Evolutionary conservation across 371 early-diverging fungal genomes (phyloP).

Genomic region (Pancytospora epiphaga): DNA sequence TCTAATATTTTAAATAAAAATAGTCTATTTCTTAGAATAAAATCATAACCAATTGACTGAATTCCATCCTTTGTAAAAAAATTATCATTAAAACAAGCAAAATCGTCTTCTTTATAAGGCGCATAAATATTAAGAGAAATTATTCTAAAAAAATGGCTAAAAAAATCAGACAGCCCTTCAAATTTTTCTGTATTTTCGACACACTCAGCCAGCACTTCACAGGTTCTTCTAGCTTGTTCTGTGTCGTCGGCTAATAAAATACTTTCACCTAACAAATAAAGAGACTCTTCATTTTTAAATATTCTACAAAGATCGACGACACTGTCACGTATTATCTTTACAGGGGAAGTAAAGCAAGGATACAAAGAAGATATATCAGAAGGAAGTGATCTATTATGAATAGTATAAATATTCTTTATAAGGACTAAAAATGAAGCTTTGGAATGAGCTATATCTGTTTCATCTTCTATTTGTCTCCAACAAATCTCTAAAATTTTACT

Average conservation of each 20-base stretch:
- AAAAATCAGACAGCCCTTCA: neutral
- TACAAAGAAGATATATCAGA: neutral
- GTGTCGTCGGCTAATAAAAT: constrained; percentile 45
- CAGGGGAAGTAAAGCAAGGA: constrained; percentile 47
- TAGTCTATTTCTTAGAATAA: constrained; percentile 32
- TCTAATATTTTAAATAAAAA: constrained; percentile 27
- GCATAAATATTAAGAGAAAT: constrained; percentile 10
- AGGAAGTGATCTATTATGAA: constrained; percentile 14
- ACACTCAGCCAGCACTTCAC: constrained; percentile 10
- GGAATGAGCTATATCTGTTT: constrained; percentile 48
- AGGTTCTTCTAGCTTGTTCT: constrained; percentile 26
- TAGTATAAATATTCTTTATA: constrained; percentile 1
- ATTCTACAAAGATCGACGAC: constrained; percentile 14
- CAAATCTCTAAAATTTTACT: constrained; percentile 30
- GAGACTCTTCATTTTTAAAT: constrained; percentile 23
- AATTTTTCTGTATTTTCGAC: neutral
- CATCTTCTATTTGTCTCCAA: constrained; percentile 49
- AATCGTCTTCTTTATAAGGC: constrained; percentile 37
- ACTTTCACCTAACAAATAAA: constrained; percentile 25
- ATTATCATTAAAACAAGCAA: constrained; percentile 43
- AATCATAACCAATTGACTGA: constrained; percentile 27
- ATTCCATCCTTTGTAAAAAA: constrained; percentile 48
- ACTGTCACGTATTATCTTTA: constrained; percentile 20
- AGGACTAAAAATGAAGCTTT: constrained; percentile 50
- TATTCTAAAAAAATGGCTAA: constrained; percentile 34